These are phyloP conservation scores for Somion occarium DNA, from an alignment of 1,284 basidiomycete genomes.

Conservation along the genomic window DNA sequence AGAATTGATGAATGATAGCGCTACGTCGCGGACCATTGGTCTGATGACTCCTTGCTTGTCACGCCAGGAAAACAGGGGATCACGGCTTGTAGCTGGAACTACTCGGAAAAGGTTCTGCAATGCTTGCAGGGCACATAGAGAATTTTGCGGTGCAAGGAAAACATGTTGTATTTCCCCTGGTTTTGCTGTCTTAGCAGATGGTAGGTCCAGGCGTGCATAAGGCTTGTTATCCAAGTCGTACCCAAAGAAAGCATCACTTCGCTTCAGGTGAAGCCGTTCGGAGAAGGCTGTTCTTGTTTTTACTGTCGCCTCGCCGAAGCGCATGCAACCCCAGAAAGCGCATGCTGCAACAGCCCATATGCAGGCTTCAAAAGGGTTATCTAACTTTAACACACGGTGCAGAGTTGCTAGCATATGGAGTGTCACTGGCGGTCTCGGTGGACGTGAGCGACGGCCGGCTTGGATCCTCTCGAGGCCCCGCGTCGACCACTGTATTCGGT, in stretches of 20 bases:
- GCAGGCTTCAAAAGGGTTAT: too few relatives aligned
- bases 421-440: constrained; percentile 23
- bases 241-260: constrained; percentile 10
- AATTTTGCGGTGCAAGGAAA: constrained; percentile 20
- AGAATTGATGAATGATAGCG: constrained; percentile 24
- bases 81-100: constrained; percentile 19
- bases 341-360: too few relatives aligned
- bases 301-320: constrained; percentile 30
- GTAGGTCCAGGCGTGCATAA: too few relatives aligned
- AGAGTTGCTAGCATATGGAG: too few relatives aligned
- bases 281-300: constrained; percentile 16
- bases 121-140: constrained; percentile 25
- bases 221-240: constrained; percentile 20
- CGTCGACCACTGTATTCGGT: too few relatives aligned
- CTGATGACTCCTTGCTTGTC: constrained; percentile 17
- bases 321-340: too few relatives aligned
- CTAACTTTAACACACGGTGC: too few relatives aligned
- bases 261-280: constrained; percentile 18
- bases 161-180: constrained; percentile 28
- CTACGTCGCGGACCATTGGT: constrained; percentile 23
- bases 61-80: constrained; percentile 29
- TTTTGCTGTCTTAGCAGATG: too few relatives aligned
- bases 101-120: constrained; percentile 29
- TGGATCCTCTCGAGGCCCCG: too few relatives aligned
- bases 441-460: too few relatives aligned